These are phyloP conservation scores for Thelonectria discophora DNA, from an alignment of 2,329 filamentous ascomycete species.

Conservation along the genomic window DNA sequence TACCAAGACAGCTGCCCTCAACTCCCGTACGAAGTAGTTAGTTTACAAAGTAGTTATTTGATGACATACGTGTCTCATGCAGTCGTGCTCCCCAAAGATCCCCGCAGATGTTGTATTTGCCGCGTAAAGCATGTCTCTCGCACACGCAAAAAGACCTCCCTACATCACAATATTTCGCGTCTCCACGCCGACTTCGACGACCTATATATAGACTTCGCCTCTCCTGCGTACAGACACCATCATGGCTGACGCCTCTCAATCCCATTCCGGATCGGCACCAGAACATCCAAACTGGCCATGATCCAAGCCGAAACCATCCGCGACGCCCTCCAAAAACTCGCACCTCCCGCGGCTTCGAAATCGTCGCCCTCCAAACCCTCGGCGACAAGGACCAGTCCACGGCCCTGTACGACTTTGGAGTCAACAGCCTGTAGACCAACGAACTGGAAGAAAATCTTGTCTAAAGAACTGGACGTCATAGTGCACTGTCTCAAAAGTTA, in stretches of 20 bases:
- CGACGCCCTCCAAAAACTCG: constrained; percentile 71
- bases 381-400: constrained; percentile 93
- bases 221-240: too few relatives aligned
- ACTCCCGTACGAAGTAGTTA: too few relatives aligned
- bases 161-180: too few relatives aligned
- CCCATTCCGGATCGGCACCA: constrained; percentile 71
- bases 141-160: too few relatives aligned
- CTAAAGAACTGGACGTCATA: constrained; percentile 77
- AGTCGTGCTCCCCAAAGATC: too few relatives aligned
- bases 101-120: too few relatives aligned
- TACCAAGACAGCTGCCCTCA: too few relatives aligned
- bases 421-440: constrained; percentile 94
- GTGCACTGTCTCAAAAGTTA: constrained; percentile 84
- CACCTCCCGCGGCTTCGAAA: constrained; percentile 75
- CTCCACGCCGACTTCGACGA: too few relatives aligned
- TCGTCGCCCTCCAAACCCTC: constrained; percentile 61
- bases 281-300: constrained; percentile 85
- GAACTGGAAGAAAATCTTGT: constrained; percentile 85
- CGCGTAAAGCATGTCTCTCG: too few relatives aligned
- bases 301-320: constrained; percentile 83
- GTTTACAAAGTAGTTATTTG: too few relatives aligned
- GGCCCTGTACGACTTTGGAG: constrained; percentile 86
- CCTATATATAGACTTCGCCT: too few relatives aligned
- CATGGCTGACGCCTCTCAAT: constrained; percentile 1
- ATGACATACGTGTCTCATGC: too few relatives aligned